Conservation (phyloP, 1,139 yeast species). For the Casaregolazyma lundiana region DNA sequence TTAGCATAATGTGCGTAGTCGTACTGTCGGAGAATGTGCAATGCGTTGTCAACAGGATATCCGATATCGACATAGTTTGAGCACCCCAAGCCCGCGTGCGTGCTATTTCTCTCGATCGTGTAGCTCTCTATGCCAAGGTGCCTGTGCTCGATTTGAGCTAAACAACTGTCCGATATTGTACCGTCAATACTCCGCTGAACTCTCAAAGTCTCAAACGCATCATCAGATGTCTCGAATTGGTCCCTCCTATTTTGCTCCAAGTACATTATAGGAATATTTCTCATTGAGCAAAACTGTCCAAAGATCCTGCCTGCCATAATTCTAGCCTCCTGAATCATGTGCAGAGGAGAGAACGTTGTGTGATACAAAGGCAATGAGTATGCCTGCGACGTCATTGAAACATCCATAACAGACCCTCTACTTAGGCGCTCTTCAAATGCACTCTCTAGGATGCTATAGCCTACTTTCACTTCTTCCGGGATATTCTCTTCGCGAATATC, state of each 20-base stretch:
- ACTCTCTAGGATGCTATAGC: background rate
- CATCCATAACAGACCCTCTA: conserved; percentile 16
- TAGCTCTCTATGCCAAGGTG: conserved; percentile 12
- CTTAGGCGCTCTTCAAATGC: conserved; percentile 11
- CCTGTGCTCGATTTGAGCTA: conserved; percentile 9
- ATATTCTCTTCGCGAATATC: background rate
- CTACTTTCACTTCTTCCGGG: background rate
- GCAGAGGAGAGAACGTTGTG: conserved; percentile 1
- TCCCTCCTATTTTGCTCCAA: conserved; percentile 2
- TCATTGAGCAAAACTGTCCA: conserved; percentile 11
- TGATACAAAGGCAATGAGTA: conserved; percentile 10
- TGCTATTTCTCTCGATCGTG: conserved; percentile 10
- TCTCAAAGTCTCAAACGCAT: conserved; percentile 5
- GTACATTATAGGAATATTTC: conserved; percentile 10
- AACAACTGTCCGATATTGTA: conserved; percentile 6
- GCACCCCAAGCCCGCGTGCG: conserved; percentile 24
- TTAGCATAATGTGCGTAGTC: conserved; percentile 6
- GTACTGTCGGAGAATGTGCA: conserved; percentile 21
- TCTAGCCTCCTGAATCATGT: conserved; percentile 18
- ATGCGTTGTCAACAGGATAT: conserved; percentile 22
- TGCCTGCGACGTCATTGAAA: conserved; percentile 10
- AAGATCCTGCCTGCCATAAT: conserved; percentile 17
- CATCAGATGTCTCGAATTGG: background rate
- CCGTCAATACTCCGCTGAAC: conserved; percentile 6
- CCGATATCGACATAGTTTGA: conserved; percentile 22